A percentile compares a stretch with the other conserved stretches of the same genome.
These are phyloP conservation scores for Globisporangium takayamanum DNA, from an alignment of 352 stramenopile genomes.

Conservation along the genomic window DNA sequence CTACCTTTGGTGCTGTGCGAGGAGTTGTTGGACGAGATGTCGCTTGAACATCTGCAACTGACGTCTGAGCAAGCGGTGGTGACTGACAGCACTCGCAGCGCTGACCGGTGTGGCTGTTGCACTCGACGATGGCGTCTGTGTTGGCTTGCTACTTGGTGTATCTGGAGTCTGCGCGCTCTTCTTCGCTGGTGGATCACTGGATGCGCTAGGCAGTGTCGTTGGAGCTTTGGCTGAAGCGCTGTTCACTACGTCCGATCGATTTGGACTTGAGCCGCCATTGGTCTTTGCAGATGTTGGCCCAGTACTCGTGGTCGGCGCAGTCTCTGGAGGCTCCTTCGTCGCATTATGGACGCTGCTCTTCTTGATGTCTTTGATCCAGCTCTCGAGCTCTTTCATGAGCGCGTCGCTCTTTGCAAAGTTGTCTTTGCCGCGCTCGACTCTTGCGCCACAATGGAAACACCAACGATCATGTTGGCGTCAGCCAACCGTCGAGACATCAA, in stretches of 20 bases:
- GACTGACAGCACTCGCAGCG: neutral
- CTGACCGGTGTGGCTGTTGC: neutral
- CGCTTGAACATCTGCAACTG: neutral
- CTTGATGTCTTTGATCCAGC: conserved; percentile 16
- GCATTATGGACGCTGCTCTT: neutral
- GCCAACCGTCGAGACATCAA: neutral
- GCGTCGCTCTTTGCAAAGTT: conserved; percentile 12
- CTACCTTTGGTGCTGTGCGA: neutral
- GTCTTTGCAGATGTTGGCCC: neutral
- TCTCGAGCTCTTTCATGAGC: conserved; percentile 19
- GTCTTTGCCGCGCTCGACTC: conserved; percentile 7
- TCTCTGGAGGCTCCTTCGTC: neutral
- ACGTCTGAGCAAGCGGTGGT: neutral
- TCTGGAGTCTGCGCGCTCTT: neutral
- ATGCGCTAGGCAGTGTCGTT: too few species aligned
- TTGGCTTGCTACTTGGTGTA: neutral
- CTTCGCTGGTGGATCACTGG: neutral
- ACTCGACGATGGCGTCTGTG: neutral
- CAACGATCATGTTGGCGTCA: too few species aligned
- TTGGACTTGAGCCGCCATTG: neutral
- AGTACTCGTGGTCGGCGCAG: neutral
- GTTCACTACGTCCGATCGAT: too few species aligned
- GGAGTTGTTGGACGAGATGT: neutral
- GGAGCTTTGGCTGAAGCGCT: too few species aligned
- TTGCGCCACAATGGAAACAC: neutral